These are phyloP conservation scores for Salix suchowensis DNA, from an alignment of 345 rosid genomes.

Conservation along the genomic window DNA sequence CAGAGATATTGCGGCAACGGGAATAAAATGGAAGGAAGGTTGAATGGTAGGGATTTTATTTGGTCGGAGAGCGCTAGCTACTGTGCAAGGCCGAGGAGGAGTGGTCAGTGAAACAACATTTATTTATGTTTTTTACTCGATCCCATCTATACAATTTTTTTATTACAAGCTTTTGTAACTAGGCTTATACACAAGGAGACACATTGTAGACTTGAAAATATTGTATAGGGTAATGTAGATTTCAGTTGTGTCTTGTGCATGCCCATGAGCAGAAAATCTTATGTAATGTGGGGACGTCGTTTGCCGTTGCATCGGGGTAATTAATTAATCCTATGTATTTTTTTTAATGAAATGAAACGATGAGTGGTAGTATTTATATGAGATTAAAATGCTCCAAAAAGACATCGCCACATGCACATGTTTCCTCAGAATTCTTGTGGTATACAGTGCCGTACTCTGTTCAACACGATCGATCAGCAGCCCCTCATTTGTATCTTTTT, in stretches of 20 bases:
- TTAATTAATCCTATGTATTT: too few relatives aligned
- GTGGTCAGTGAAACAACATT: too few relatives aligned
- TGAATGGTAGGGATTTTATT: conserved; percentile 13
- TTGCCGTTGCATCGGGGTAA: too few relatives aligned
- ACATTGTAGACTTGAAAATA: not conserved
- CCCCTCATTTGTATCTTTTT: not conserved
- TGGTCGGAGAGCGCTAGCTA: not conserved
- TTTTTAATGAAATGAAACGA: too few relatives aligned
- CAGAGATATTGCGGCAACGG: not conserved
- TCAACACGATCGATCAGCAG: not conserved
- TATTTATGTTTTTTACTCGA: not conserved
- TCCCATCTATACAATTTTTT: not conserved
- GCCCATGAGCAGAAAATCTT: not conserved
- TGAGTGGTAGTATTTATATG: not conserved
- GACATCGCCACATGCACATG: not conserved
- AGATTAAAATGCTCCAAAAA: not conserved
- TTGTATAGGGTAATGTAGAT: not conserved
- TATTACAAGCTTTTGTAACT: not conserved
- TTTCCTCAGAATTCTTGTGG: not conserved
- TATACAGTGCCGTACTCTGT: not conserved
- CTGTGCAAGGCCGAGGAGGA: not conserved
- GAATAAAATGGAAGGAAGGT: not conserved
- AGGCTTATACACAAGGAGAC: not conserved
- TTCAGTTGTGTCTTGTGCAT: not conserved
- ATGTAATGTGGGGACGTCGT: not conserved